These are phyloP conservation scores for Rhypophila decipiens DNA, from an alignment of 495 filamentous ascomycete species.

Conservation along the genomic window DNA sequence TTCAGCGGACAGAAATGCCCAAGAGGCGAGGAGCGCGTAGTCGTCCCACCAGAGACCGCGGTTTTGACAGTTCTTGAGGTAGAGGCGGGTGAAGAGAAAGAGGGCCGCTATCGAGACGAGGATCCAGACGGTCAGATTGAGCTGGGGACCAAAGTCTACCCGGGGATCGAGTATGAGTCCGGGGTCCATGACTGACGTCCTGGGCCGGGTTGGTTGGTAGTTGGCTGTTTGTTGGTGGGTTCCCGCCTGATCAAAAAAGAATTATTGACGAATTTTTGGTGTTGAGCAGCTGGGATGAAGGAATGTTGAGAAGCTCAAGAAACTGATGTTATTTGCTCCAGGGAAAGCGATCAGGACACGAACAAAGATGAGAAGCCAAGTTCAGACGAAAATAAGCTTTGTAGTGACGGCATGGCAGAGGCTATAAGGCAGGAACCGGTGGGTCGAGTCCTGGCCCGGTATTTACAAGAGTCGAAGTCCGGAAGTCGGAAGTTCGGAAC, in stretches of 20 bases:
- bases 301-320: background rate
- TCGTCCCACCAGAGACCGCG: conserved; percentile 29
- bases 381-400: too few species aligned
- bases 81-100: conserved; percentile 23
- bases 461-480: too few species aligned
- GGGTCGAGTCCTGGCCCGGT: too few species aligned
- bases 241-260: background rate
- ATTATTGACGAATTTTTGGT: background rate
- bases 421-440: too few species aligned
- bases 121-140: conserved; percentile 18
- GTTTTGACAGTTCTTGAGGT: conserved; percentile 23
- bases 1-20: conserved; percentile 12
- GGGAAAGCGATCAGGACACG: background rate
- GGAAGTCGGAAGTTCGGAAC: too few species aligned
- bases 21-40: conserved; percentile 20
- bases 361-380: too few species aligned
- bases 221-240: background rate
- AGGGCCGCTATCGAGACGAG: conserved; percentile 17
- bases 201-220: background rate
- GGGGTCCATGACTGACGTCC: background rate
- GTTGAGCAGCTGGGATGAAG: background rate
- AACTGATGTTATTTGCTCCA: background rate
- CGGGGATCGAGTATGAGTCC: conserved; percentile 2
- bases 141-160: conserved; percentile 17
- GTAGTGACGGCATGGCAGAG: too few species aligned